Conservation (phyloP, 768 basidiomycete species). For the Lactarius sp. region DNA sequence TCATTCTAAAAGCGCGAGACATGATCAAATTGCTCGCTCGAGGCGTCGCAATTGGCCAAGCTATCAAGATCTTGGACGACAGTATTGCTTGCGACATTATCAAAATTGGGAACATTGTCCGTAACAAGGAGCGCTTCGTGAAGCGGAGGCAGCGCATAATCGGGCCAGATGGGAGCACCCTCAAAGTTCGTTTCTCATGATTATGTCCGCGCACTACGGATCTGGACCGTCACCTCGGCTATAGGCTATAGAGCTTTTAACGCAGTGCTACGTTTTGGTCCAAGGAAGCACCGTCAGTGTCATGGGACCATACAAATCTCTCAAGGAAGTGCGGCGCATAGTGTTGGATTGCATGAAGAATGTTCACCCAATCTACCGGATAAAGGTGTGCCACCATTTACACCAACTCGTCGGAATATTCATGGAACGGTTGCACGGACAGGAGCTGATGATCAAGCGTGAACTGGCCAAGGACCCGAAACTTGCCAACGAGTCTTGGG, state of each 20-base stretch:
- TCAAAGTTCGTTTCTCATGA: conserved; percentile 62
- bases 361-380: conserved; percentile 97
- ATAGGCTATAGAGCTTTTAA: conserved; percentile 94
- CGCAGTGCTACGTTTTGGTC: conserved; percentile 94
- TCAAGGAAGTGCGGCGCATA: conserved; percentile 95
- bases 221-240: background rate
- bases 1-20: conserved; percentile 93
- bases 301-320: conserved; percentile 92
- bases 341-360: conserved; percentile 99
- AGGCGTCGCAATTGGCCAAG: conserved; percentile 81
- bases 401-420: background rate
- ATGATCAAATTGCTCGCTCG: conserved; percentile 93
- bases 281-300: conserved; percentile 98
- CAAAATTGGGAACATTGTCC: conserved; percentile 90
- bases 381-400: conserved; percentile 58
- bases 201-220: background rate
- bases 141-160: conserved; percentile 95
- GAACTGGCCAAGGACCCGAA: conserved; percentile 98
- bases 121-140: conserved; percentile 96
- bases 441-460: conserved; percentile 98
- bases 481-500: conserved; percentile 91
- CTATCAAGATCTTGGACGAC: conserved; percentile 87
- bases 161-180: conserved; percentile 93
- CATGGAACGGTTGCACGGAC: background rate
- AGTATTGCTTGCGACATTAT: conserved; percentile 92